These are phyloP conservation scores for Ogataea hybrid DNA, from an alignment of 1,139 yeast species.

Conservation along the genomic window DNA sequence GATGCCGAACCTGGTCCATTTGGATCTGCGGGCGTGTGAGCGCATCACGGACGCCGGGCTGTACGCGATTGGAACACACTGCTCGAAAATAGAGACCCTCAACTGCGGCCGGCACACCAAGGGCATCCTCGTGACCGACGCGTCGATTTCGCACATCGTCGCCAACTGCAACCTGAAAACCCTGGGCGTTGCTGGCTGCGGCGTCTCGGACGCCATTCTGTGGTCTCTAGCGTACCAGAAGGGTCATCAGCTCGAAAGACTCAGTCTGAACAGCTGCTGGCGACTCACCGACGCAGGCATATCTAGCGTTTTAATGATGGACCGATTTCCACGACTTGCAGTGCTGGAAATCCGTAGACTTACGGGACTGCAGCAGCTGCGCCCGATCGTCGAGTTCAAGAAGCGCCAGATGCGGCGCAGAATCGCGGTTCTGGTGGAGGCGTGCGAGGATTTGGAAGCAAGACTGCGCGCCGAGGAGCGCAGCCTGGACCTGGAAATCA, in stretches of 20 bases:
- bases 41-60: constrained; percentile 73
- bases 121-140: constrained; percentile 71
- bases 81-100: constrained; percentile 53
- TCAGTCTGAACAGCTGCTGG: constrained; percentile 77
- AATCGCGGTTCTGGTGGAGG: constrained; percentile 61
- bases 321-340: constrained; percentile 56
- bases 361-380: constrained; percentile 53
- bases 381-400: constrained; percentile 67
- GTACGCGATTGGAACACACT: constrained; percentile 57
- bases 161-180: constrained; percentile 58
- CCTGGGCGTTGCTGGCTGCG: constrained; percentile 87
- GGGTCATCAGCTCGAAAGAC: constrained; percentile 56
- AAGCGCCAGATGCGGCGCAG: constrained; percentile 52
- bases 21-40: constrained; percentile 88
- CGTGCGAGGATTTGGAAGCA: constrained; percentile 66
- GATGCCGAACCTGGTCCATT: constrained; percentile 58
- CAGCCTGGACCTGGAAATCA: constrained; percentile 54
- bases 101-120: constrained; percentile 79
- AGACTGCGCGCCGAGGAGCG: constrained; percentile 62
- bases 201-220: constrained; percentile 67
- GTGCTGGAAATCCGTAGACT: constrained; percentile 79
- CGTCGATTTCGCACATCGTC: constrained; percentile 58
- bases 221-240: constrained; percentile 76
- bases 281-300: constrained; percentile 63
- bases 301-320: constrained; percentile 55